Evolutionary conservation across 805 yeast species (phyloP), one percentile per base, ranked within the genome.

Genomic region (Cyberlindnera veronae): DNA sequence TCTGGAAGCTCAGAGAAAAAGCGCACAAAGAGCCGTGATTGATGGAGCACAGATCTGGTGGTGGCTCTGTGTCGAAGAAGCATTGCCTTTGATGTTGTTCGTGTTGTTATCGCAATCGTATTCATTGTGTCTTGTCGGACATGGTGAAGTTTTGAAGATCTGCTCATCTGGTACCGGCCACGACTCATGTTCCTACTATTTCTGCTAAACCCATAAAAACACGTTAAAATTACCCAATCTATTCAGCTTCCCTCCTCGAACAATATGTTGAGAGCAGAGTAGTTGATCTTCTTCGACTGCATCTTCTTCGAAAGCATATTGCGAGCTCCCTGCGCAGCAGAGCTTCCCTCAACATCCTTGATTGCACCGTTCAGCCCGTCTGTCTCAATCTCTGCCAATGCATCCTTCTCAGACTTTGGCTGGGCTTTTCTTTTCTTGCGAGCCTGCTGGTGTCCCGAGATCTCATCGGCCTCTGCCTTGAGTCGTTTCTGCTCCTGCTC

Each of bases 281-380:
- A 93, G 62, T 93, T 93, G 61, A 93, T 84, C 69, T 93, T 93
- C 64, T 82, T 84, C 20, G 96, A 86, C 49, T 83, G 80, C 6
- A 84, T 71, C 55, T 86, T 81, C 62, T 81, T 84, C 49, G 77
- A 76, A 29, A 91, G 59, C 84, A 88, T 79, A 41, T 71, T 77
- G 56, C 77, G 83, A 3, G 93, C 93, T 55, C 84, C 81, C 38
- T 84, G 95, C 2, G 84, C 87, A 0, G 96, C 86, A 3, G 85
- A 67, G 44, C 23, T 16, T 2, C 43, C 41, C 43, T 71, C 77
- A 17, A 70, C 59, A 16, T 67, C 74, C 36, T 71, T 70, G 33
- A 71, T 47, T 1, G 76, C 74, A 17, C 67, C 67, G 29, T 67
- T 62, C 12, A 74, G 42, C 2, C 62, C 64, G 10, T 62, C 65